Conservation (phyloP, 1,284 basidiomycete species). For the Heterobasidion occidentale region DNA sequence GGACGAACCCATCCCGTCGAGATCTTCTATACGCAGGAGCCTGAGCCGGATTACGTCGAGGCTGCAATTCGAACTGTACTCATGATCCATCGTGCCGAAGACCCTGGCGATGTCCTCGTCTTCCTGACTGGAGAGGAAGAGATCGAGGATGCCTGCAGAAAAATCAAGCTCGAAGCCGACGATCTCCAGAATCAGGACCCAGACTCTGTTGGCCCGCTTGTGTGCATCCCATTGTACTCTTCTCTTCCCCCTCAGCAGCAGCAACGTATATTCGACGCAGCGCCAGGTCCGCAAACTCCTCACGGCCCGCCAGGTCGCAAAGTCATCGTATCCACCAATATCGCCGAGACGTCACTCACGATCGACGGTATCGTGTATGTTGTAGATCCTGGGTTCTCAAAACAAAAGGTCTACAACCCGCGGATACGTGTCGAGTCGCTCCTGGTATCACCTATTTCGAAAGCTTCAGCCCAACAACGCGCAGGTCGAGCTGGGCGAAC, state of each 20-base stretch:
- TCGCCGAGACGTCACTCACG: slow-evolving; percentile 96
- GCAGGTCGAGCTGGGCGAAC: slow-evolving; percentile 97
- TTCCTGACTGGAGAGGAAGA: slow-evolving; percentile 99
- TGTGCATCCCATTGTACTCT: slow-evolving; percentile 91
- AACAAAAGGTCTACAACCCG: slow-evolving; percentile 97
- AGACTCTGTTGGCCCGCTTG: slow-evolving; percentile 78
- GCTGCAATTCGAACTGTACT: slow-evolving; percentile 95
- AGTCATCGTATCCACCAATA: slow-evolving; percentile 94
- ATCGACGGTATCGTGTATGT: slow-evolving; percentile 99
- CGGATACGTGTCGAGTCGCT: slow-evolving; percentile 94
- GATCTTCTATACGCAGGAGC: slow-evolving; percentile 93
- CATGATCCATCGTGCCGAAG: slow-evolving; percentile 97
- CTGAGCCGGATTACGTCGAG: slow-evolving; percentile 95
- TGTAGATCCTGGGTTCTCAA: slow-evolving; percentile 95
- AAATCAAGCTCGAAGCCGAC: slow-evolving; percentile 87
- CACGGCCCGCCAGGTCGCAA: slow-evolving; percentile 86
- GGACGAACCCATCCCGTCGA: slow-evolving; percentile 96
- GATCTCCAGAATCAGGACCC: slow-evolving; percentile 64
- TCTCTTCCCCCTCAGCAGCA: slow-evolving; percentile 91
- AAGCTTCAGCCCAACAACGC: slow-evolving; percentile 93
- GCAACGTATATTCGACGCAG: slow-evolving; percentile 89
- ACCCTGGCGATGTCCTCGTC: slow-evolving; percentile 87
- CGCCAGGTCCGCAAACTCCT: slow-evolving; percentile 56
- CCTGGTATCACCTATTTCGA: slow-evolving; percentile 92
- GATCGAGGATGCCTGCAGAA: slow-evolving; percentile 94